Evolutionary conservation across 768 basidiomycete genomes (phyloP).

Genomic region (Podaxis sp.): DNA sequence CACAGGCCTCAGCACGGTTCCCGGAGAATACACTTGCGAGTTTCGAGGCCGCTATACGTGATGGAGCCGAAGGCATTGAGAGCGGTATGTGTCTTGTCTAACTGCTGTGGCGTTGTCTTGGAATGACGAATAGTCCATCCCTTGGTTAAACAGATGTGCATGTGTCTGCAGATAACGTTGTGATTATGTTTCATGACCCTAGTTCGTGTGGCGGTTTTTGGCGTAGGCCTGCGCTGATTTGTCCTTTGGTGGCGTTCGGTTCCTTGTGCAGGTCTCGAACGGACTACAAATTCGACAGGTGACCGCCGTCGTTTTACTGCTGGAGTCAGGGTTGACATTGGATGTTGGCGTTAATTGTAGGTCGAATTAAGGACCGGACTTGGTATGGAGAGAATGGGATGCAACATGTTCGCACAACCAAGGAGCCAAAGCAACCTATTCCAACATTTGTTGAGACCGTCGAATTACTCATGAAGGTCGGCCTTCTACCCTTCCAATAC

Average conservation of each 20-base stretch:
- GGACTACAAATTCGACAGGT: slow-evolving; percentile 81
- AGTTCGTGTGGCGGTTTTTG: slow-evolving; percentile 37
- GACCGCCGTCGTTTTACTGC: slow-evolving; percentile 15
- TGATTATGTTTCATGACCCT: slow-evolving; percentile 97
- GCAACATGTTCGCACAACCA: slow-evolving; percentile 76
- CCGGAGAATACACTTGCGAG: slow-evolving; percentile 96
- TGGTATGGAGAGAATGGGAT: slow-evolving; percentile 74
- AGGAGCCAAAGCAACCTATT: slow-evolving; percentile 81
- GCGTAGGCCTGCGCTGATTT: slow-evolving; percentile 5
- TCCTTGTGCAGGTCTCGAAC: slow-evolving; percentile 52
- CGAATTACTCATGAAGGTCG: slow-evolving; percentile 71
- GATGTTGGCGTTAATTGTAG: slow-evolving; percentile 32
- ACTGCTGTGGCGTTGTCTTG: slow-evolving; percentile 27
- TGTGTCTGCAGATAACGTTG: slow-evolving; percentile 81
- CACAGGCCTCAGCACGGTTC: slow-evolving; percentile 80
- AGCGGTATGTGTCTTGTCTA: slow-evolving; percentile 71
- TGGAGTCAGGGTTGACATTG: slow-evolving; percentile 17
- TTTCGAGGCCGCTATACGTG: slow-evolving; percentile 92
- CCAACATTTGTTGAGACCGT: slow-evolving; percentile 89
- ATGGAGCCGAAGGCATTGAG: slow-evolving; percentile 96
- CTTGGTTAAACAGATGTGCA: slow-evolving; percentile 78
- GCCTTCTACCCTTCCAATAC: slow-evolving; percentile 15
- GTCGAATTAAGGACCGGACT: slow-evolving; percentile 63
- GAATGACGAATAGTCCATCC: slow-evolving; percentile 53
- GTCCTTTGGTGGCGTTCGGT: slow-evolving; percentile 11